These are phyloP conservation scores for Cordyceps fumosorosea DNA, from an alignment of 2,329 filamentous ascomycete species.

Conservation along the genomic window DNA sequence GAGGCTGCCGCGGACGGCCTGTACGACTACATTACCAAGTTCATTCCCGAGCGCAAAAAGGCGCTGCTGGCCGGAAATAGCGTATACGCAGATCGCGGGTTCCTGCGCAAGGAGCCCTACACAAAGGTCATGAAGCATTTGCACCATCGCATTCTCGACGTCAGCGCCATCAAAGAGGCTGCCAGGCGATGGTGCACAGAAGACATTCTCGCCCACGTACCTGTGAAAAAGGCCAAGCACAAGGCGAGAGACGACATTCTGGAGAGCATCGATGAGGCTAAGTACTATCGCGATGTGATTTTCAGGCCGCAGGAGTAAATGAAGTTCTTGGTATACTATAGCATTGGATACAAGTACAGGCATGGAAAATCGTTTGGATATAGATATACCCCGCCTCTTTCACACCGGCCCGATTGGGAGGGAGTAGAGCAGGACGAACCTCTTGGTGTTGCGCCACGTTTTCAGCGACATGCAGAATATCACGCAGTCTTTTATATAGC, in stretches of 20 bases:
- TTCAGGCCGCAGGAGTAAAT: conserved; percentile 36
- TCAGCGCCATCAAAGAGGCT: conserved; percentile 89
- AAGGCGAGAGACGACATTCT: conserved; percentile 84
- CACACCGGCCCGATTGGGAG: no score
- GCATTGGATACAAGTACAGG: neutral
- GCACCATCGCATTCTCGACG: conserved; percentile 86
- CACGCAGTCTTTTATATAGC: no score
- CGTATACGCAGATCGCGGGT: conserved; percentile 82
- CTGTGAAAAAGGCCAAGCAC: conserved; percentile 57
- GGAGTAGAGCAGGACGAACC: no score
- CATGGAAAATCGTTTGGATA: neutral
- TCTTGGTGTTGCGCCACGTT: no score
- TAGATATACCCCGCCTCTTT: neutral
- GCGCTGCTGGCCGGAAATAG: conserved; percentile 86
- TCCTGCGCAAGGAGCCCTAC: conserved; percentile 71
- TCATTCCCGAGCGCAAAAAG: conserved; percentile 58
- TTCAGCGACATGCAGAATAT: no score
- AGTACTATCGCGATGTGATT: conserved; percentile 68
- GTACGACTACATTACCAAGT: conserved; percentile 68
- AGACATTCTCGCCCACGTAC: conserved; percentile 36
- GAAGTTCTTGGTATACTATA: neutral
- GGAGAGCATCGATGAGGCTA: conserved; percentile 90
- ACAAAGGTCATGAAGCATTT: conserved; percentile 65
- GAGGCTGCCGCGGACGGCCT: conserved; percentile 66
- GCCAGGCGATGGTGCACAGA: conserved; percentile 69